These are phyloP conservation scores for Rhododendron ovatum DNA, from an alignment of 148 eudicot genomes.

Conservation along the genomic window DNA sequence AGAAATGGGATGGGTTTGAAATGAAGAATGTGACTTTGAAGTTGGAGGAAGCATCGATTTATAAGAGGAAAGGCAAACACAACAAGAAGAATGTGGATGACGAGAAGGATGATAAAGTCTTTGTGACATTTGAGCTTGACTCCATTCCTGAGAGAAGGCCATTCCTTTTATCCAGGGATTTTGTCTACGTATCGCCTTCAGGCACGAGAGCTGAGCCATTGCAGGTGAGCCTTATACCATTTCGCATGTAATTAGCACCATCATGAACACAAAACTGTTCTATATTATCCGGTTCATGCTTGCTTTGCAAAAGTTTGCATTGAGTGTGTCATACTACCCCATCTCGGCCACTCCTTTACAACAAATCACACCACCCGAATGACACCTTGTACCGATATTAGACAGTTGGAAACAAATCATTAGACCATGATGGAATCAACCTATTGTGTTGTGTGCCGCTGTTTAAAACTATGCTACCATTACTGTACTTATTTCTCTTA, in stretches of 20 bases:
- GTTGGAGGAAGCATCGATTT: conserved; percentile 22
- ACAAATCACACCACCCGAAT: neutral
- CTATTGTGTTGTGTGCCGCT: neutral
- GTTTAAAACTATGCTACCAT: neutral
- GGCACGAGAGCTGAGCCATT: conserved; percentile 6
- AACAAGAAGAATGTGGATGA: neutral
- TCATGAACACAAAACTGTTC: neutral
- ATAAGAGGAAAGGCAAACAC: conserved; percentile 5
- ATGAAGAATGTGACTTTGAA: conserved; percentile 23
- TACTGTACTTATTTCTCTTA: neutral
- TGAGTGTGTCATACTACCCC: neutral
- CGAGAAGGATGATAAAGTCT: conserved; percentile 18
- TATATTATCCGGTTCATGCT: too few species aligned
- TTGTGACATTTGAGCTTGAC: conserved; percentile 20
- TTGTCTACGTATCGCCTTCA: conserved; percentile 13
- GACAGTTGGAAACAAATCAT: neutral
- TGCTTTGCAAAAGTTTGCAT: neutral
- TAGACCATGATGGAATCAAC: neutral
- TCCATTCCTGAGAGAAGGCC: neutral
- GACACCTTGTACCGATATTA: neutral
- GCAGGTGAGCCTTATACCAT: conserved; percentile 1
- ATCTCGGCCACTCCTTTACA: neutral
- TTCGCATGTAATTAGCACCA: neutral
- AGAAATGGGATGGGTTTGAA: conserved; percentile 27
- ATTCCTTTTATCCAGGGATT: conserved; percentile 21